phyloP scores from a whole-genome alignment of 768 basidiomycete species.

The Rhodotorula paludigena region DNA sequence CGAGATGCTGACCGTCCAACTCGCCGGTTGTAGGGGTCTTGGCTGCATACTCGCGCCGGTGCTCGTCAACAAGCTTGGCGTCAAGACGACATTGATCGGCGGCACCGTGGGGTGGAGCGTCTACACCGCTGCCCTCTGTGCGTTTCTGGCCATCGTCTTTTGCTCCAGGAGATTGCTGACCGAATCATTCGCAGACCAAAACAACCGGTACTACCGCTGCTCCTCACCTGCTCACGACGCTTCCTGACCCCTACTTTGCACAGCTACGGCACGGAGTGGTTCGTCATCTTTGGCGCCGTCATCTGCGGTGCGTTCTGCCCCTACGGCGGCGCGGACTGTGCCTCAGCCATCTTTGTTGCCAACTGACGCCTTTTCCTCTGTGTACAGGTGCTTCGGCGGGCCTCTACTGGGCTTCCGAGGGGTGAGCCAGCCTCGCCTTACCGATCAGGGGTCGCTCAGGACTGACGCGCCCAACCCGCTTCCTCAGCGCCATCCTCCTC shows the following conservation, averaged over 20 bases:
- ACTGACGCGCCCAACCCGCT: not conserved
- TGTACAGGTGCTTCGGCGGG: too few species aligned
- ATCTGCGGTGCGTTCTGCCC: not conserved
- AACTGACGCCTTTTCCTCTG: too few species aligned
- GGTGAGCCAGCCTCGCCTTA: not conserved
- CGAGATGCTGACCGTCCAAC: too few species aligned
- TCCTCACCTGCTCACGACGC: too few species aligned
- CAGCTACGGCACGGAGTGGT: slow-evolving; percentile 25
- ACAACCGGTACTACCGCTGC: too few species aligned
- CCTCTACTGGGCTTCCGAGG: slow-evolving; percentile 17
- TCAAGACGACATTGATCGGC: not conserved
- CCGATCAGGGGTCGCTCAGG: too few species aligned
- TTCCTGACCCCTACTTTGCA: too few species aligned
- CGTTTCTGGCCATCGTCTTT: not conserved
- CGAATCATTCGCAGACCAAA: not conserved
- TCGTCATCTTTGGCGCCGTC: slow-evolving; percentile 19
- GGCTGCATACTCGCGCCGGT: slow-evolving; percentile 7
- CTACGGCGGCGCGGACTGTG: too few species aligned
- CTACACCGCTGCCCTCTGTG: slow-evolving; percentile 17
- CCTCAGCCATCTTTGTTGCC: too few species aligned
- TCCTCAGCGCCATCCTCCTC: slow-evolving; percentile 1
- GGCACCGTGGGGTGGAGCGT: slow-evolving; percentile 19
- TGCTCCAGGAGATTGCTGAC: fast-evolving
- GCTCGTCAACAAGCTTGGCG: slow-evolving; percentile 1
- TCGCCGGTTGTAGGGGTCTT: too few species aligned